Evolutionary conservation across 2,329 filamentous ascomycete genomes (phyloP).

Genomic region (Paecilomyces formosus): DNA sequence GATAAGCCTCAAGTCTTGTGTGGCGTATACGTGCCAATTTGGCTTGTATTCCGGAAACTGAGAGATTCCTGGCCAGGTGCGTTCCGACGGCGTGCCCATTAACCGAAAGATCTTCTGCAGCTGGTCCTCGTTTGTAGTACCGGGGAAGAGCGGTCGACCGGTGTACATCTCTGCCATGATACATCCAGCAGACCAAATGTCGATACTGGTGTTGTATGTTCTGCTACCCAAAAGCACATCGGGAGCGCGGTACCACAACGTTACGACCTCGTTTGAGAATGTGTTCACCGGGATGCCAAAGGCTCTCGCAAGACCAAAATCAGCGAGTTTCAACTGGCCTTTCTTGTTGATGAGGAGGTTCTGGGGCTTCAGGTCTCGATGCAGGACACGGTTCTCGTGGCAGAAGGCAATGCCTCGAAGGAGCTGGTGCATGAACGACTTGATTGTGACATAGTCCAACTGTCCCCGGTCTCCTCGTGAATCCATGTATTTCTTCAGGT

Average conservation of each 20-base stretch:
- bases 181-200: constrained; percentile 98
- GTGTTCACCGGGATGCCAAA: constrained; percentile 98
- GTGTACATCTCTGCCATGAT: constrained; percentile 99
- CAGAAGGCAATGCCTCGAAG: constrained; percentile 95
- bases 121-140: constrained; percentile 97
- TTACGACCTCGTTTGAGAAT: constrained; percentile 96
- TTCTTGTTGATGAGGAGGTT: constrained; percentile 93
- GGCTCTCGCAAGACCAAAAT: constrained; percentile 87
- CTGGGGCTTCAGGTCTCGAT: constrained; percentile 92
- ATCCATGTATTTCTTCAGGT: constrained; percentile 99
- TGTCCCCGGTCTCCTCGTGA: constrained; percentile 81
- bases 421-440: constrained; percentile 98
- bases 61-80: constrained; percentile 90
- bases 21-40: constrained; percentile 89
- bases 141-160: constrained; percentile 87
- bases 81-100: constrained; percentile 95
- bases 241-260: constrained; percentile 93
- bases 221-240: constrained; percentile 89
- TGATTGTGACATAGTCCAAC: constrained; percentile 83
- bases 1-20: constrained; percentile 79
- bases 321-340: constrained; percentile 82
- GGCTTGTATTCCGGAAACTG: constrained; percentile 97
- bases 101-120: constrained; percentile 94
- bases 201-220: constrained; percentile 99
- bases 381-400: constrained; percentile 92